These are phyloP conservation scores for Aspergillus saccharolyticus DNA, from an alignment of 495 filamentous ascomycete genomes.

Conservation along the genomic window DNA sequence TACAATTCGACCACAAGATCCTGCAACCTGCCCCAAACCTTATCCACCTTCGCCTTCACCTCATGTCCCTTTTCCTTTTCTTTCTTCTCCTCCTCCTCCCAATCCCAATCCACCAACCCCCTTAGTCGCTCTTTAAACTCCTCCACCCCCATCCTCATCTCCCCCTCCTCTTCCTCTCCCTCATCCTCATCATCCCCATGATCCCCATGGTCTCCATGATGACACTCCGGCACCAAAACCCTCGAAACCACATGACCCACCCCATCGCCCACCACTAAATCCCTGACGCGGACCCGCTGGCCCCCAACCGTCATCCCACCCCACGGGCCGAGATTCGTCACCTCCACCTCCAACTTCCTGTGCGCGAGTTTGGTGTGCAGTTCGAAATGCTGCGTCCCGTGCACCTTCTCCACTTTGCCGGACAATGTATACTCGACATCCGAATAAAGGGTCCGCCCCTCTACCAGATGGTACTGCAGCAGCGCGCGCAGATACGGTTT, in stretches of 20 bases:
- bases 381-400: conserved; percentile 51
- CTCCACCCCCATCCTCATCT: conserved; percentile 56
- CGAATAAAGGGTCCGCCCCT: conserved; percentile 71
- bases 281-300: conserved; percentile 55
- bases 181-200: conserved; percentile 25
- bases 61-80: background rate
- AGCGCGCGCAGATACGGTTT: conserved; percentile 13
- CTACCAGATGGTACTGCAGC: conserved; percentile 39
- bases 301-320: conserved; percentile 69
- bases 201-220: background rate
- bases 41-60: conserved; percentile 2
- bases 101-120: conserved; percentile 33
- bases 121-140: conserved; percentile 56
- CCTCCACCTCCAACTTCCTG: conserved; percentile 56
- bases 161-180: conserved; percentile 26
- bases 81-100: background rate
- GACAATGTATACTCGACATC: conserved; percentile 48
- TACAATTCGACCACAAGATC: conserved; percentile 1
- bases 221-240: conserved; percentile 71
- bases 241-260: conserved; percentile 66
- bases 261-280: conserved; percentile 67
- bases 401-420: conserved; percentile 16
- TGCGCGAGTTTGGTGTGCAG: conserved; percentile 56
- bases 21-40: background rate
- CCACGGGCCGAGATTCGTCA: conserved; percentile 56